Conservation (phyloP, 139 green algal species). For the Pseudopediastrum boryanum region DNA sequence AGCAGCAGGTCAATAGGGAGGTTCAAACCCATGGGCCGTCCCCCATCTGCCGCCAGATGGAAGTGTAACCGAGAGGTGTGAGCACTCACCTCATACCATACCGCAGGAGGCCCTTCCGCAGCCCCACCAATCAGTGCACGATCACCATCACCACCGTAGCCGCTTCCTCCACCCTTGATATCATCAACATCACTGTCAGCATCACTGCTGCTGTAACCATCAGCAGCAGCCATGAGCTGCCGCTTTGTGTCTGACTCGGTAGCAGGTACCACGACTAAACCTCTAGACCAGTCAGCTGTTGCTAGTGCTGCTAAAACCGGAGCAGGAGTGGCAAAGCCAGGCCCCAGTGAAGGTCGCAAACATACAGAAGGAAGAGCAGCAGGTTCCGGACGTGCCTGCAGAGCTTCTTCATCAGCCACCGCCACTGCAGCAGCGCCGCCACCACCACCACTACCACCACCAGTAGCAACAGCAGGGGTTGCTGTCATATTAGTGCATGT, state of each 20-base stretch:
- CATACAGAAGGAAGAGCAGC: no score
- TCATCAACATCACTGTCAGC: neutral
- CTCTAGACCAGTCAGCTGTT: constrained; percentile 1
- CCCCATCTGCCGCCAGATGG: constrained; percentile 68
- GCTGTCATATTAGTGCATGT: neutral
- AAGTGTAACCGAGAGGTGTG: constrained; percentile 83
- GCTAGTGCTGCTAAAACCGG: constrained; percentile 28
- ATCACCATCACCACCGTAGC: neutral
- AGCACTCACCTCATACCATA: constrained; percentile 71
- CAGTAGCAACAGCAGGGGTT: constrained; percentile 8
- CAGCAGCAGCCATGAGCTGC: no score
- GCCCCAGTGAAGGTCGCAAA: no score
- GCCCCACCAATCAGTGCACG: neutral
- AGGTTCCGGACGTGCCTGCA: no score
- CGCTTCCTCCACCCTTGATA: neutral
- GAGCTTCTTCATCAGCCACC: no score
- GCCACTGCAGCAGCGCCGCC: constrained; percentile 4
- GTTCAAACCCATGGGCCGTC: constrained; percentile 63
- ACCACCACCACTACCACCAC: neutral
- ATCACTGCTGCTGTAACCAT: no score
- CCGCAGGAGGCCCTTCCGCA: constrained; percentile 24
- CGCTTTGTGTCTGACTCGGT: no score
- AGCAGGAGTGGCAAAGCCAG: no score
- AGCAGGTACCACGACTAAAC: neutral
- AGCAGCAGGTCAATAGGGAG: constrained; percentile 73